A percentile compares a stretch with the other conserved stretches of the same genome.
Conservation (phyloP, 1,284 basidiomycete species). For the Moesziomyces aphidis region DNA sequence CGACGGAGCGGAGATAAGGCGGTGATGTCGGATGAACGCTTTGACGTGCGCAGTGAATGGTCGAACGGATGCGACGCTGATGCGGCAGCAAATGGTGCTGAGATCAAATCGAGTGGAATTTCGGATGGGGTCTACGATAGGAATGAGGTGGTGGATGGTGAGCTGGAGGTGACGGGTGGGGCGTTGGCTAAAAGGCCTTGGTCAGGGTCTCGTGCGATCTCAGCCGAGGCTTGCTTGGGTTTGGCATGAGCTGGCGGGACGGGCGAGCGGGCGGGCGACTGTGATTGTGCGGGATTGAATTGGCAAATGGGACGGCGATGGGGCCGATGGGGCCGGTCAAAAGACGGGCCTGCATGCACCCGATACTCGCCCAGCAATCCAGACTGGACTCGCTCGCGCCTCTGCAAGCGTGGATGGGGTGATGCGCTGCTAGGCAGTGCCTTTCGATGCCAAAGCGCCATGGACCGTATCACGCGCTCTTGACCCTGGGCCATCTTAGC, state of each 20-base stretch:
- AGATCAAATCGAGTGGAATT: neutral
- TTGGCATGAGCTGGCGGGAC: neutral
- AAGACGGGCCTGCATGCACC: too few species aligned
- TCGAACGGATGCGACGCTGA: neutral
- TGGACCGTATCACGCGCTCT: too few species aligned
- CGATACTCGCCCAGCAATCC: too few species aligned
- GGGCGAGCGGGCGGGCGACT: too few species aligned
- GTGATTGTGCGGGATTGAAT: too few species aligned
- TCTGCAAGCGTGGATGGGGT: too few species aligned
- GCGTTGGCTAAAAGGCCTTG: neutral
- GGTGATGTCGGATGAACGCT: neutral
- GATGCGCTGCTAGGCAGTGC: too few species aligned
- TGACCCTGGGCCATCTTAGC: too few species aligned
- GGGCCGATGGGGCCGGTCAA: too few species aligned
- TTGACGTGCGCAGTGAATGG: neutral
- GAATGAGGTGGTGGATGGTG: neutral
- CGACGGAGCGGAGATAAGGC: neutral
- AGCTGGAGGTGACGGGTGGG: slow-evolving; percentile 1
- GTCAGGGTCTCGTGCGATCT: slow-evolving; percentile 14
- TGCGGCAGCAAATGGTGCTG: neutral
- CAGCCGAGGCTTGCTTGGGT: slow-evolving; percentile 1
- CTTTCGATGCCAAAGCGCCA: too few species aligned
- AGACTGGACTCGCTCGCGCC: too few species aligned
- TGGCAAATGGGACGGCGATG: too few species aligned
- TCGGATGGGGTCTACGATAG: neutral